Evolutionary conservation across 2,329 filamentous ascomycete species (phyloP), one percentile per base, ranked within the genome.

Genomic region (Knufia fluminis): DNA sequence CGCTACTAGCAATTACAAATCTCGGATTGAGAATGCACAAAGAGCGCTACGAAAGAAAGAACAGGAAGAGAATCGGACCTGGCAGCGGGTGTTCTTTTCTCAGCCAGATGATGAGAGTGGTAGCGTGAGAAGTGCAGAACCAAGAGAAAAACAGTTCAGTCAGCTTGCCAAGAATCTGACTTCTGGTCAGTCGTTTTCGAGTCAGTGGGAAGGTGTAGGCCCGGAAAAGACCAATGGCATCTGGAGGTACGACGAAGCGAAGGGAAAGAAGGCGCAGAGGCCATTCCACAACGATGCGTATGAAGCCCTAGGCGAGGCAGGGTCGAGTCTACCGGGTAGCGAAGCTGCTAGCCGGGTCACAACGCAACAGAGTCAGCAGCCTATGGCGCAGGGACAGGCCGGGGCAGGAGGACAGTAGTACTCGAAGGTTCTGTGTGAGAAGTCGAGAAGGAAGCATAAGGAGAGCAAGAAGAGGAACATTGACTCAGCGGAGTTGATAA

Each of bases 21-120:
- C 79, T 50, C 86, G 89, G 67, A 96, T 97, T 56, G 92, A 98
- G 68, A 87, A 89, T 59, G 81, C 83, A 28, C 91, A 97, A 73
- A 82, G 90, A 8, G 87, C 77, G 66, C 74, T 80, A 68, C 81
- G 90, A 56, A 78, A 78, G 64, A 75, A 81, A 62, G 90, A 96
- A 66, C 80, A 80, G 60, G 75, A 78, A 16, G 86, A 90, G 59
- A 82, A 82, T 22, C 76, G 78, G 35, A 74, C 79, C 28, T 98
- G 92, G 92, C 78, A 90, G 61, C 77, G 91, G 46, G 78, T 84
- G 46, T 97, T 92, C 72, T 98, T 98, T 70, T 54, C 52, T 7
- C 55, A 57, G 47, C 51, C 48, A 26, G 61, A 68, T 7, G 45
- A 48, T n/a, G 33, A 39, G 20, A 20, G 33, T 2, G 45, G 45